Evolutionary conservation across 345 rosid species (phyloP).

Genomic region (Carallia brachiata): DNA sequence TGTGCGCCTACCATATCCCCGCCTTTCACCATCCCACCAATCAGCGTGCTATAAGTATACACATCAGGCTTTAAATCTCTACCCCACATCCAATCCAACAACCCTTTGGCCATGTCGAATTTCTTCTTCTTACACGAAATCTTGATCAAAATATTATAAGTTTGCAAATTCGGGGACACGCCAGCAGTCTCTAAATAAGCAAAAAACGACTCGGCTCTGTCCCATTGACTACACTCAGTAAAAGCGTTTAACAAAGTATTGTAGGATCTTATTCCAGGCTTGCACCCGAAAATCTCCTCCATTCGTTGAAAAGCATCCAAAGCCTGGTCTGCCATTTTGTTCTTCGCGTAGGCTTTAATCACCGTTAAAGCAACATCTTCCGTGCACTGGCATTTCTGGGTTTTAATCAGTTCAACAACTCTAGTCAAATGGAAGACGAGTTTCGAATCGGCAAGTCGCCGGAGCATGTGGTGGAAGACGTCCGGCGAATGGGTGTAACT

Average conservation of each 20-base stretch:
- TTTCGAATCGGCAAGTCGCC: conserved; percentile 52
- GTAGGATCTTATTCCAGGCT: conserved; percentile 67
- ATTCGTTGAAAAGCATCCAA: conserved; percentile 58
- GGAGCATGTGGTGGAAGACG: conserved; percentile 78
- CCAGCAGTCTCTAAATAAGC: conserved; percentile 47
- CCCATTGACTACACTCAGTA: conserved; percentile 55
- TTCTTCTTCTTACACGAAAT: conserved; percentile 62
- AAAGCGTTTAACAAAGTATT: conserved; percentile 64
- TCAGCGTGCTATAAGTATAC: conserved; percentile 58
- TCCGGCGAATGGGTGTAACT: conserved; percentile 51
- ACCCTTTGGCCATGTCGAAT: conserved; percentile 47
- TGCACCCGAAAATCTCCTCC: conserved; percentile 66
- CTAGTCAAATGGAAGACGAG: conserved; percentile 47
- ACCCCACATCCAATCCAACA: conserved; percentile 63
- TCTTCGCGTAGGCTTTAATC: conserved; percentile 60
- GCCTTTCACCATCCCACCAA: conserved; percentile 46
- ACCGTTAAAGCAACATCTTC: conserved; percentile 74
- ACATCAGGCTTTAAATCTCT: conserved; percentile 53
- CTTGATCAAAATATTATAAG: conserved; percentile 75
- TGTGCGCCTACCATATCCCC: conserved; percentile 55
- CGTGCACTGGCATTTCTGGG: conserved; percentile 59
- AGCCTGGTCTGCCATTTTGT: conserved; percentile 61
- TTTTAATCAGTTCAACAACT: conserved; percentile 52
- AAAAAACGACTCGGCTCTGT: conserved; percentile 49
- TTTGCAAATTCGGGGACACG: conserved; percentile 60